Conservation (phyloP, 495 filamentous ascomycete species). For the Trichoderma asperelloides region DNA sequence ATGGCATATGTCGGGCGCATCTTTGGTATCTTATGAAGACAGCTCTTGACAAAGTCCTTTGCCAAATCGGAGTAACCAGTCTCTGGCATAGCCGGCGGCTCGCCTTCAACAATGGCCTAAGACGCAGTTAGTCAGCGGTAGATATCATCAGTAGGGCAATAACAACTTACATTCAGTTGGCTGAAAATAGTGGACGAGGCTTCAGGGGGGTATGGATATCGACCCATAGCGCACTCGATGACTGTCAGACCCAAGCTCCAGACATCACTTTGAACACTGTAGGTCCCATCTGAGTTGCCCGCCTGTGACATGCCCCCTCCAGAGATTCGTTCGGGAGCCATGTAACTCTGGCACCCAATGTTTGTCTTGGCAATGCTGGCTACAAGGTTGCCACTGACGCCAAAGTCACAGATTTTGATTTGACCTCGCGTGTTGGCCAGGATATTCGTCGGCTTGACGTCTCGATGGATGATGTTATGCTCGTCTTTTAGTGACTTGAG, state of each 20-base stretch:
- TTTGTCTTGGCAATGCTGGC: conserved; percentile 98
- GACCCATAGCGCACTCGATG: conserved; percentile 92
- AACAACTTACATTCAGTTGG: conserved; percentile 77
- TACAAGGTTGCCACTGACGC: conserved; percentile 92
- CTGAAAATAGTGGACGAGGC: conserved; percentile 99
- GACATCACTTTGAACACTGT: conserved; percentile 96
- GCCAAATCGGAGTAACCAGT: conserved; percentile 71
- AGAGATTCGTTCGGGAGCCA: conserved; percentile 94
- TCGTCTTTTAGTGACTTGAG: conserved; percentile 92
- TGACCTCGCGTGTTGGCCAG: conserved; percentile 83
- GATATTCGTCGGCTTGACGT: conserved; percentile 98
- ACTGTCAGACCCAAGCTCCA: conserved; percentile 93
- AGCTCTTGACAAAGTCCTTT: conserved; percentile 78
- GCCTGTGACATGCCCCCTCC: conserved; percentile 71
- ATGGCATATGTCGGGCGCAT: conserved; percentile 85
- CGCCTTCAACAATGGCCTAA: conserved; percentile 94
- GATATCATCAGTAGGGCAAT: conserved; percentile 12
- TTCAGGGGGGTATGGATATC: conserved; percentile 95
- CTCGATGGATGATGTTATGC: conserved; percentile 98
- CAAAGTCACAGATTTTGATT: conserved; percentile 98
- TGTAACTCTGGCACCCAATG: conserved; percentile 98
- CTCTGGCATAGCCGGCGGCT: conserved; percentile 74
- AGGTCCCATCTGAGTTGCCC: conserved; percentile 69
- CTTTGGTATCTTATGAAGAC: conserved; percentile 86
- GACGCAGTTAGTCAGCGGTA: not conserved